These are phyloP conservation scores for Ophiosphaerella narmari DNA, from an alignment of 2,329 filamentous ascomycete species.

Conservation along the genomic window DNA sequence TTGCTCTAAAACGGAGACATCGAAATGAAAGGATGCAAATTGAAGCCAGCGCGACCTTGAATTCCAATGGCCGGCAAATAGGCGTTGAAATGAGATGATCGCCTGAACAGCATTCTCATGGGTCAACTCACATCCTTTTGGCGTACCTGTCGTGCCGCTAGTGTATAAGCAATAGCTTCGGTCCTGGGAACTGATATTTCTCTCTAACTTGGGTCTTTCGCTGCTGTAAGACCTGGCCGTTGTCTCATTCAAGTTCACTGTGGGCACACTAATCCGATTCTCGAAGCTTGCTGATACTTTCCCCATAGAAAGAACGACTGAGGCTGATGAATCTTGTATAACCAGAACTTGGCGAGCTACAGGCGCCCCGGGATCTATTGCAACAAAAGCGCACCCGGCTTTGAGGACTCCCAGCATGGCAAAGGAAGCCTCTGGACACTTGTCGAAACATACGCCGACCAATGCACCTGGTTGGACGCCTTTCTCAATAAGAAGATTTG, in stretches of 20 bases:
- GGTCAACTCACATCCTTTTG: slow-evolving; percentile 86
- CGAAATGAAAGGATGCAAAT: slow-evolving; percentile 93
- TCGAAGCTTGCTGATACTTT: slow-evolving; percentile 49
- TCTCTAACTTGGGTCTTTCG: slow-evolving; percentile 34
- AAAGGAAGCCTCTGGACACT: slow-evolving; percentile 83
- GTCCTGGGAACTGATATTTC: slow-evolving; percentile 52
- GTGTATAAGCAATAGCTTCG: slow-evolving; percentile 86
- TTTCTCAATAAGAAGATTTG: slow-evolving; percentile 62
- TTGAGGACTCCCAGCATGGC: slow-evolving; percentile 82
- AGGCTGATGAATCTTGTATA: slow-evolving; percentile 70
- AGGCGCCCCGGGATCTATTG: slow-evolving; percentile 77
- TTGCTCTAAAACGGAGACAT: slow-evolving; percentile 90
- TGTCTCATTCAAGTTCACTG: slow-evolving; percentile 55
- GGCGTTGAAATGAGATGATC: slow-evolving; percentile 80
- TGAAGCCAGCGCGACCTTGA: slow-evolving; percentile 79
- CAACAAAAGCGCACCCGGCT: slow-evolving; percentile 78
- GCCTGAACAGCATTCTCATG: slow-evolving; percentile 89
- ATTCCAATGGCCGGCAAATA: slow-evolving; percentile 79
- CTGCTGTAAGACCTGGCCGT: slow-evolving; percentile 41
- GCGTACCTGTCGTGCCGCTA: slow-evolving; percentile 82
- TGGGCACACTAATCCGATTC: slow-evolving; percentile 36
- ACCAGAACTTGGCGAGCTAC: slow-evolving; percentile 77
- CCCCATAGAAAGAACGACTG: slow-evolving; percentile 64
- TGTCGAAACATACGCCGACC: slow-evolving; percentile 80
- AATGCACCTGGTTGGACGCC: slow-evolving; percentile 63